A percentile compares a stretch with the other conserved stretches of the same genome.
These are phyloP conservation scores for Oenanthe javanica DNA, from an alignment of 140 eudicot genomes.

Conservation along the genomic window DNA sequence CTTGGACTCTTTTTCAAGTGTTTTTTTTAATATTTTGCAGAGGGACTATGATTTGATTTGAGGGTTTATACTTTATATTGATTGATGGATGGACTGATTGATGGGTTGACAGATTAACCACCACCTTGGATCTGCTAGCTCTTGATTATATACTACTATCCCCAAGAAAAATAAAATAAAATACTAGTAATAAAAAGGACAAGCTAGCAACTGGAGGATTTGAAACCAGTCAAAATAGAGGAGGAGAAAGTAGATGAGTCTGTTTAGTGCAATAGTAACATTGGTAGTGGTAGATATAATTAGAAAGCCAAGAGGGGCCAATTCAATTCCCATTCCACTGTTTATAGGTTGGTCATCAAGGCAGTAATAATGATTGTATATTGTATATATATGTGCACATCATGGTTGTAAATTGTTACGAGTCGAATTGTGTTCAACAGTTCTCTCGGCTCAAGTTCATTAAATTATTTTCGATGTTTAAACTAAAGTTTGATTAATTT, in stretches of 20 bases:
- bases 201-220: not conserved
- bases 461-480: too few relatives aligned
- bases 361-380: not conserved
- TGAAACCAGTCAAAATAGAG: not conserved
- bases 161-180: not conserved
- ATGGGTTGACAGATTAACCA: slow-evolving; percentile 17
- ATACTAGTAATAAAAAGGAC: not conserved
- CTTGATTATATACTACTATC: not conserved
- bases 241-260: not conserved
- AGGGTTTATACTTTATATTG: slow-evolving; percentile 21
- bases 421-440: too few relatives aligned
- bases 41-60: slow-evolving; percentile 28
- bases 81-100: slow-evolving; percentile 19
- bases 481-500: too few relatives aligned
- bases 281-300: slow-evolving; percentile 6
- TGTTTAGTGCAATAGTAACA: slow-evolving; percentile 5
- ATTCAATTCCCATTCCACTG: not conserved
- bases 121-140: slow-evolving; percentile 20
- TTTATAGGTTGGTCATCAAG: not conserved
- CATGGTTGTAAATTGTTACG: not conserved
- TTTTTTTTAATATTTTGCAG: not conserved
- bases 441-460: too few relatives aligned
- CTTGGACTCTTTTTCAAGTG: slow-evolving; percentile 9
- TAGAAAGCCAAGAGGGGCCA: slow-evolving; percentile 3
- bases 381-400: not conserved